These are phyloP conservation scores for Talaromyces sp. DNA, from an alignment of 2,329 filamentous ascomycete genomes.

Conservation along the genomic window DNA sequence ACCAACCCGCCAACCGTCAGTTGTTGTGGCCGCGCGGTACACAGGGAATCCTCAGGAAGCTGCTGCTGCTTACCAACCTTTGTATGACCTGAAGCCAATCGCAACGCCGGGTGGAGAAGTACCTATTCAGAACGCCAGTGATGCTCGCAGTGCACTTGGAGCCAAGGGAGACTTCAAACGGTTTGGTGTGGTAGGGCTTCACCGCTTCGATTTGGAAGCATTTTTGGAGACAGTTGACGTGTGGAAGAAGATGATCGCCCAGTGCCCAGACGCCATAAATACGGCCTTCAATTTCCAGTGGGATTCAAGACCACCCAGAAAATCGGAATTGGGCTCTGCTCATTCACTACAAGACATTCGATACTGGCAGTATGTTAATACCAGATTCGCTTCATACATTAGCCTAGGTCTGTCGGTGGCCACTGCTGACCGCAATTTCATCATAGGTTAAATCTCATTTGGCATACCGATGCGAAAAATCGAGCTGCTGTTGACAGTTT, in stretches of 20 bases:
- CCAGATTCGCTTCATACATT: not conserved
- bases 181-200: conserved; percentile 20
- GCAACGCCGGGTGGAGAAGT: not conserved
- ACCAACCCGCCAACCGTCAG: conserved; percentile 26
- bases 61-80: conserved; percentile 15
- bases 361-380: not conserved
- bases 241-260: conserved; percentile 13
- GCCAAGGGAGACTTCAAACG: conserved; percentile 19
- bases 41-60: conserved; percentile 14
- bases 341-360: not conserved
- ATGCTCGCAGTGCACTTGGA: conserved; percentile 16
- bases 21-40: conserved; percentile 15
- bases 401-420: not conserved
- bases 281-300: conserved; percentile 17
- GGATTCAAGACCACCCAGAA: conserved; percentile 1
- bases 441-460: not conserved
- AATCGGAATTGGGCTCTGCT: not conserved
- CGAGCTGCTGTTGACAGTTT: not conserved
- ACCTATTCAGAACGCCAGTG: conserved; percentile 11
- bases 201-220: conserved; percentile 14
- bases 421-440: not conserved
- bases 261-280: conserved; percentile 16
- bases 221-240: conserved; percentile 14
- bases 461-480: not conserved
- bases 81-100: conserved; percentile 18